phyloP scores from a whole-genome alignment of 331 rosid genomes.

The Telfairia occidentalis region DNA sequence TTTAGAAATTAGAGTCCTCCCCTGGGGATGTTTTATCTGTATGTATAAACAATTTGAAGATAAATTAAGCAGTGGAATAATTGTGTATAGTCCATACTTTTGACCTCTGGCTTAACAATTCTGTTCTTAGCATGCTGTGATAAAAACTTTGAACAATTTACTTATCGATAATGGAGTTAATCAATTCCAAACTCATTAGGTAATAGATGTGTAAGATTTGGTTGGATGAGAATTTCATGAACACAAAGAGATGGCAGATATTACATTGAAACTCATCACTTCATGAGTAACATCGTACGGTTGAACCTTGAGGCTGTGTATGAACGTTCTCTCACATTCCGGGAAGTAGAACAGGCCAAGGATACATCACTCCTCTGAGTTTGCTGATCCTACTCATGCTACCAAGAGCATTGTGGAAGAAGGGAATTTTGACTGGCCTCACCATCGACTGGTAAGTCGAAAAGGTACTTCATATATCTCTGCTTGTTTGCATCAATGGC shows the following conservation, averaged over 20 bases:
- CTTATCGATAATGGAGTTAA: not conserved
- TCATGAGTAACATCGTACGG: not conserved
- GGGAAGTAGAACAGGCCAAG: not conserved
- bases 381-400: not conserved
- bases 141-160: not conserved
- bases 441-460: not conserved
- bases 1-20: not conserved
- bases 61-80: not conserved
- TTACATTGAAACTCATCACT: not conserved
- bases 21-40: not conserved
- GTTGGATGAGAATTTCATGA: not conserved
- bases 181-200: not conserved
- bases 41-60: slow-evolving; percentile 5
- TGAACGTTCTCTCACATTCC: not conserved
- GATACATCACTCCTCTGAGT: not conserved
- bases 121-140: not conserved
- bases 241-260: not conserved
- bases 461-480: slow-evolving; percentile 1
- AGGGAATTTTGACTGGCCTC: not conserved
- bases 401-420: not conserved
- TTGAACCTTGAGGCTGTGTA: not conserved
- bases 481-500: not conserved
- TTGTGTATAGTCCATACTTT: slow-evolving; percentile 1
- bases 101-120: not conserved
- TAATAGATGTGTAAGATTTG: not conserved